Evolutionary conservation across 768 basidiomycete species (phyloP).

Genomic region (Tulasnella sp.): DNA sequence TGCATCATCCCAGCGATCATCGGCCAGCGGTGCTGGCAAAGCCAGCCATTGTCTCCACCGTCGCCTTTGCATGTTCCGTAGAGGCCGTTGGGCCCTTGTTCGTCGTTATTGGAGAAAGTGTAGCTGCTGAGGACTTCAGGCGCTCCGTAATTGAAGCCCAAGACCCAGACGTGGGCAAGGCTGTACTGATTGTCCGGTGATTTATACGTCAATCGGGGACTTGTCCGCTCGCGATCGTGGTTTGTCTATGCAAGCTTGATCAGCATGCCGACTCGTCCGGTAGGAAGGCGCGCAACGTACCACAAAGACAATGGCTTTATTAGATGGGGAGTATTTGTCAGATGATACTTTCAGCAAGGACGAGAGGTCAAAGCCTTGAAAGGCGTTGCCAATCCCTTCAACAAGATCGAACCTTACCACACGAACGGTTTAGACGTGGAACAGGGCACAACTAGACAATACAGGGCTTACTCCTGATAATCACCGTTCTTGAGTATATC

Average conservation of each 20-base stretch:
- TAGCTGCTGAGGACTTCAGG: conserved; percentile 53
- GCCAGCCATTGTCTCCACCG: conserved; percentile 18
- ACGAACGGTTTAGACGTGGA: too few species aligned
- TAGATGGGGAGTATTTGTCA: conserved; percentile 39
- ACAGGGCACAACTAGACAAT: not conserved
- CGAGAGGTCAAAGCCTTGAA: conserved; percentile 40
- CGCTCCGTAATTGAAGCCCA: conserved; percentile 46
- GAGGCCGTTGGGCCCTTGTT: conserved; percentile 47
- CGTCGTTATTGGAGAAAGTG: conserved; percentile 31
- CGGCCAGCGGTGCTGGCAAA: conserved; percentile 21
- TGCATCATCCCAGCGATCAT: conserved; percentile 18
- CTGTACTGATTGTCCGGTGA: not conserved
- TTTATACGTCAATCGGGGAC: conserved; percentile 24
- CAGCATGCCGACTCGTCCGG: too few species aligned
- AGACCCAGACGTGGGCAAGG: not conserved
- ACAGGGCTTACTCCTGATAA: conserved; percentile 42
- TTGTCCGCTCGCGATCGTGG: conserved; percentile 14
- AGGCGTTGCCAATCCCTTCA: conserved; percentile 38
- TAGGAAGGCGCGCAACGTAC: too few species aligned
- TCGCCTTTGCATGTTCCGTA: conserved; percentile 17
- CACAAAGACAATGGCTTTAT: conserved; percentile 50
- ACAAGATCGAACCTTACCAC: conserved; percentile 46
- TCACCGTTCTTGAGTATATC: conserved; percentile 38
- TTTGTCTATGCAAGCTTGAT: too few species aligned
- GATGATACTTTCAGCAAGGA: conserved; percentile 24